phyloP scores from a whole-genome alignment of 208 protist genomes.

The Wallacemonas sp. region DNA sequence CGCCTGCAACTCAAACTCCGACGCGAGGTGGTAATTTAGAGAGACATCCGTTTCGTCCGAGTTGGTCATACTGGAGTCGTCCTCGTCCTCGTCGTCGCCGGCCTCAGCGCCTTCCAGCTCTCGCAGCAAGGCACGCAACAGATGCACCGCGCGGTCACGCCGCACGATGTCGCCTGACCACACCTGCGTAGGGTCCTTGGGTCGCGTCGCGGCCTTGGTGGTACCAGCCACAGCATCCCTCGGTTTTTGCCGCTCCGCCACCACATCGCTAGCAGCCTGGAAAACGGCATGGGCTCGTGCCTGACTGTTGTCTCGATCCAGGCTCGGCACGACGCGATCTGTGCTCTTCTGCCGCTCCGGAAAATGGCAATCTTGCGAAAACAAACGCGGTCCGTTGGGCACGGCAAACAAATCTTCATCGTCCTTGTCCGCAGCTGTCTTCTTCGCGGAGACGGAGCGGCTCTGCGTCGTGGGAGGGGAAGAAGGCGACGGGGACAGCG shows the following conservation, averaged over 20 bases:
- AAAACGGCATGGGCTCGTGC: neutral
- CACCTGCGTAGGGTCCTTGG: slow-evolving; percentile 8
- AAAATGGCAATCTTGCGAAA: slow-evolving; percentile 24
- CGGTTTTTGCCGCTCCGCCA: neutral
- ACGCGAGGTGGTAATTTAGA: slow-evolving; percentile 73
- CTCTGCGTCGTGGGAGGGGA: neutral
- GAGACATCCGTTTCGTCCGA: slow-evolving; percentile 70
- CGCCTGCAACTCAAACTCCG: slow-evolving; percentile 55
- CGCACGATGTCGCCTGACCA: slow-evolving; percentile 30
- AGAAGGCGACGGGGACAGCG: neutral
- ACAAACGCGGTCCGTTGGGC: slow-evolving; percentile 30
- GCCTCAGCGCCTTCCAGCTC: slow-evolving; percentile 25
- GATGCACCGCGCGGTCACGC: slow-evolving; percentile 47
- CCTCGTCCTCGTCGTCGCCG: slow-evolving; percentile 36
- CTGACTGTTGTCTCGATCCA: too few relatives aligned
- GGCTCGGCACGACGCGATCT: neutral
- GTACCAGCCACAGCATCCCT: neutral
- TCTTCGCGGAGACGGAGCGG: neutral
- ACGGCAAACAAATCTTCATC: slow-evolving; percentile 55
- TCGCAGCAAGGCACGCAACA: slow-evolving; percentile 45
- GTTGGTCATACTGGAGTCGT: slow-evolving; percentile 30
- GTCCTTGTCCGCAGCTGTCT: slow-evolving; percentile 14
- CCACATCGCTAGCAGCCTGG: neutral
- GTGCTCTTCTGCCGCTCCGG: neutral
- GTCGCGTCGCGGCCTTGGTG: neutral